Percentiles rank a stretch among this genome's conserved stretches.
phyloP scores from a whole-genome alignment of 306 rosid species.

The Lablab purpureus region DNA sequence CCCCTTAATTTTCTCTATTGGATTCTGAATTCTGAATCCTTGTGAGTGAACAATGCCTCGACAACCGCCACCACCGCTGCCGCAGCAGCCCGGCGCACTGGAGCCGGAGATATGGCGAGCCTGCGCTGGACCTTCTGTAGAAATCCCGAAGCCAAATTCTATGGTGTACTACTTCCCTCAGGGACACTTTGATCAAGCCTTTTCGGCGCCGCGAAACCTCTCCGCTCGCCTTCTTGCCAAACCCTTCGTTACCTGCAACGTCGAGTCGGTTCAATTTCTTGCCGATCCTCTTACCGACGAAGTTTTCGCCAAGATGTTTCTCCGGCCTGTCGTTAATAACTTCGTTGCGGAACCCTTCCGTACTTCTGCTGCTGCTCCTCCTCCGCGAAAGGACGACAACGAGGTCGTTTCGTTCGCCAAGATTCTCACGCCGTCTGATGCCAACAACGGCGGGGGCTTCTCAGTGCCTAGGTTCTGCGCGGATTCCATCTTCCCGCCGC shows the following conservation, averaged over 20 bases:
- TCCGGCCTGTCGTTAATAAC: slow-evolving; percentile 49
- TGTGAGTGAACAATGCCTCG: slow-evolving; percentile 1
- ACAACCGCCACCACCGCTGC: slow-evolving; percentile 20
- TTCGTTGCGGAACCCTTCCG: not conserved
- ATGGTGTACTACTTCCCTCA: slow-evolving; percentile 87
- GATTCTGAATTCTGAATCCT: not conserved
- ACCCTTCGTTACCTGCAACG: slow-evolving; percentile 54
- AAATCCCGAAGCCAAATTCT: slow-evolving; percentile 64
- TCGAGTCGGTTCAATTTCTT: slow-evolving; percentile 48
- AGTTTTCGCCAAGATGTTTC: slow-evolving; percentile 64
- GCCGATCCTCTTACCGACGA: slow-evolving; percentile 73
- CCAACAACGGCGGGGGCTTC: slow-evolving; percentile 89
- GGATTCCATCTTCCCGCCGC: slow-evolving; percentile 69
- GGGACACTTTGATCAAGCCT: slow-evolving; percentile 73
- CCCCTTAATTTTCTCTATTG: not conserved
- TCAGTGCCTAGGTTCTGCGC: slow-evolving; percentile 85
- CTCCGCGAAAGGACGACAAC: not conserved
- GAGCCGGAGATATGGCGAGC: slow-evolving; percentile 69
- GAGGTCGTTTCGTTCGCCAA: slow-evolving; percentile 59
- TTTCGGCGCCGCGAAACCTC: slow-evolving; percentile 47
- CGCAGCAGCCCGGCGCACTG: slow-evolving; percentile 37
- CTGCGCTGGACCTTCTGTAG: slow-evolving; percentile 60
- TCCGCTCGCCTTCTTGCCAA: slow-evolving; percentile 43
- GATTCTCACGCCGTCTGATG: slow-evolving; percentile 79
- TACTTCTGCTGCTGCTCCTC: not conserved